Evolutionary conservation across 805 yeast species (phyloP), one percentile per base, ranked within the genome.

Genomic region (Candida stauntonica): DNA sequence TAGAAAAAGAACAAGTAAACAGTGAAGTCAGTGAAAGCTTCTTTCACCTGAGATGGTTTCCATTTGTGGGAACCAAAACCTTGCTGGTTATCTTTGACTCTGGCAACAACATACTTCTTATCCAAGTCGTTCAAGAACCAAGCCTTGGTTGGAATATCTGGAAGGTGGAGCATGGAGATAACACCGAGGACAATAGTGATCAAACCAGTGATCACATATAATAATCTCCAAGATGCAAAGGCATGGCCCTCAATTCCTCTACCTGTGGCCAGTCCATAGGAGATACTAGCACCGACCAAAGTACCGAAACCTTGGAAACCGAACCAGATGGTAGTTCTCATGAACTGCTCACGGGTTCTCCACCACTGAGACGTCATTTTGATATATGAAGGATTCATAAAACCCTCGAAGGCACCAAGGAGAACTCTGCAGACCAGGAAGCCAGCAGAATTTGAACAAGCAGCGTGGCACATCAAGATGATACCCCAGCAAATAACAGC

Each of bases 401-500:
- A 64, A 39, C 73, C 63, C 50, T 77, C 84, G 4, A 74, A 58
- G 36, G 65, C 52, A 13, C 83, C 83, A 21, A 76, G 54, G 28
- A 75, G 50, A 4, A 68, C 67, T 50, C 84, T 63, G 16, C 70
- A 55, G 3, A 67, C 64, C n/a, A 75, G 48, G 36, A 75, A 65
- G 0, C 76, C 70, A 23, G 36, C 51, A 16, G 40, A 17, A 29
- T 45, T 48, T 17, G 64, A 48, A 2, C 70, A 73, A 3, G 70
- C 73, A 2, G 82, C 69, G 42, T 74, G 77, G 12, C 74, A 62
- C 31, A 72, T 63, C 31, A 79, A 55, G 15, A 78, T 55, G 20
- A 54, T 49, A 16, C 87, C 87, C 88, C 89, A 82, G 1, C 73
- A 34, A 16, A 77, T 53, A 19, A 81, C 69, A 40, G 70, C 68